phyloP scores from a whole-genome alignment of 768 basidiomycete species.

The Leccinum longicurvipes region DNA sequence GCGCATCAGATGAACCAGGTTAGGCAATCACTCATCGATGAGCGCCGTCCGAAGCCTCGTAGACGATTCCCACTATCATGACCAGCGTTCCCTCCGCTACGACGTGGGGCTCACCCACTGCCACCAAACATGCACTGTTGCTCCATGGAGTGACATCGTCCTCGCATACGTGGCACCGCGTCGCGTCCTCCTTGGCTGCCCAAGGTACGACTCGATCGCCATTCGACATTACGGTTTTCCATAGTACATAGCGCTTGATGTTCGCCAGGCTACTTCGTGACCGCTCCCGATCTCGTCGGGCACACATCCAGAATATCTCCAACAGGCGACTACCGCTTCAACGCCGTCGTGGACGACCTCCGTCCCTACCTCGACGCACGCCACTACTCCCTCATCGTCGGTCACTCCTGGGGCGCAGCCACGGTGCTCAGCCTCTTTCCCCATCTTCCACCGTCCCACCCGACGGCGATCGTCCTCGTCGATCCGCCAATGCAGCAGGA shows the following conservation, averaged over 20 bases:
- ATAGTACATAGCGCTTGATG: neutral
- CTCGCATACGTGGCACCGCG: conserved; percentile 18
- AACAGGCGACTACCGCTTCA: conserved; percentile 9
- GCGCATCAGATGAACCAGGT: too few species aligned
- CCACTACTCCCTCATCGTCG: conserved; percentile 10
- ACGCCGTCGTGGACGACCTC: conserved; percentile 15
- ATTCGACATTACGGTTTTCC: neutral
- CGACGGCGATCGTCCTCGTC: conserved; percentile 16
- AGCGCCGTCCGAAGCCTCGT: neutral
- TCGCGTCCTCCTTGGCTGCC: conserved; percentile 14
- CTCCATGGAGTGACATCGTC: conserved; percentile 26
- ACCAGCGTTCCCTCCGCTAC: conserved; percentile 14
- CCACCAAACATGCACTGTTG: conserved; percentile 24
- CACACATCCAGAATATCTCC: conserved; percentile 11
- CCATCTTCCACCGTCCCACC: conserved; percentile 3
- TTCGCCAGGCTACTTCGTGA: conserved; percentile 20
- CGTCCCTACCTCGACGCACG: conserved; percentile 13
- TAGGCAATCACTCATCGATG: neutral
- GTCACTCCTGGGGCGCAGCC: conserved; percentile 18
- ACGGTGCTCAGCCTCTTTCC: conserved; percentile 7
- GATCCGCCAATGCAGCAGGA: conserved; percentile 10
- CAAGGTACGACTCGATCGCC: conserved; percentile 8
- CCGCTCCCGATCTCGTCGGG: conserved; percentile 21
- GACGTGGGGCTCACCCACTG: conserved; percentile 21
- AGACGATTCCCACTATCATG: conserved; percentile 6